These are phyloP conservation scores for Torulaspora indica DNA, from an alignment of 805 yeast genomes.

Conservation along the genomic window DNA sequence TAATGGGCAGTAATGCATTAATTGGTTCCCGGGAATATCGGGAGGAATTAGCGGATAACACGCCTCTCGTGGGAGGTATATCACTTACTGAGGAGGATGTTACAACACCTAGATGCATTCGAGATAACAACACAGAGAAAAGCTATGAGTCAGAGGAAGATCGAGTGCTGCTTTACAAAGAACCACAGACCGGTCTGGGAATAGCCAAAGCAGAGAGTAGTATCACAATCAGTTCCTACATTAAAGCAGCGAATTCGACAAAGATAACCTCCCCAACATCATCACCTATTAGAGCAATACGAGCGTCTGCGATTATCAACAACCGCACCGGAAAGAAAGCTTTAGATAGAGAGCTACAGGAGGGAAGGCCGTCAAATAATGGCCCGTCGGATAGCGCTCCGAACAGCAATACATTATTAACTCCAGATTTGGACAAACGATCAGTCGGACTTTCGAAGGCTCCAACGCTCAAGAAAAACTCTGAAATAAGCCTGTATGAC, in stretches of 20 bases:
- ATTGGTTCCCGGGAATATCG: slow-evolving; percentile 2
- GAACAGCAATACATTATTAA: slow-evolving; percentile 4
- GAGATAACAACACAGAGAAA: not conserved
- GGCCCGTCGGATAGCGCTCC: slow-evolving; percentile 4
- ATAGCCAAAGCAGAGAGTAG: slow-evolving; percentile 4
- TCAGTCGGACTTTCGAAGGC: slow-evolving; percentile 10
- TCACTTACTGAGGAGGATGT: slow-evolving; percentile 3
- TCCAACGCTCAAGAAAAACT: slow-evolving; percentile 23
- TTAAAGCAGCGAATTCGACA: slow-evolving; percentile 7
- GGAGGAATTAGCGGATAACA: slow-evolving; percentile 6
- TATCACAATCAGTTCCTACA: slow-evolving; percentile 5
- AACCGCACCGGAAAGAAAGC: slow-evolving; percentile 3
- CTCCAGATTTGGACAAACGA: not conserved
- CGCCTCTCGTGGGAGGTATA: slow-evolving; percentile 9
- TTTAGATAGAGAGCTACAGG: not conserved
- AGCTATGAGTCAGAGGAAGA: slow-evolving; percentile 2
- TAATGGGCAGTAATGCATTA: not conserved
- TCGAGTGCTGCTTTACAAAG: not conserved
- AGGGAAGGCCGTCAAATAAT: not conserved
- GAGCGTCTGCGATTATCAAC: slow-evolving; percentile 20
- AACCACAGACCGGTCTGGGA: slow-evolving; percentile 14
- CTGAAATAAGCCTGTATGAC: slow-evolving; percentile 27
- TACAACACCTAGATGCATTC: slow-evolving; percentile 9
- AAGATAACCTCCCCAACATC: slow-evolving; percentile 6
- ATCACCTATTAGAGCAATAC: slow-evolving; percentile 22